Base-by-base conservation (phyloP, 768 basidiomycete genomes). In the Kwoniella botswanensis region DNA sequence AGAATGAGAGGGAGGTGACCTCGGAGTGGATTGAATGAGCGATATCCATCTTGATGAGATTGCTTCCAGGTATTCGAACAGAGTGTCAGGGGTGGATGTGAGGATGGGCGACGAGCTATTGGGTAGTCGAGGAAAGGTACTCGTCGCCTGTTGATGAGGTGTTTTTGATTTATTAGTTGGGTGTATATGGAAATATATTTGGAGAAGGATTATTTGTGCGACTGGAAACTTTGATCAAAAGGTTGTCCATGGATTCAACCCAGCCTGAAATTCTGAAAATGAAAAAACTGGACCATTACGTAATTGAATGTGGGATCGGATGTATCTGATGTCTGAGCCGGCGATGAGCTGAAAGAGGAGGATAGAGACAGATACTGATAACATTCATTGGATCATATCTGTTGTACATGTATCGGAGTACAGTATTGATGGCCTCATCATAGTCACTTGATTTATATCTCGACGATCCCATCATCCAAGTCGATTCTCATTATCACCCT, bases 1-100 rank as follows among this genome's bases (percentile, higher is more conserved):
- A 94, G 84, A 99, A 99, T 10, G 94, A 93, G 70, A 98, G 85
- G 72, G 91, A 91, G 65, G 89, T 85, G 72, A 95, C 90, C 41
- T 90, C 89, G 0, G 94, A 91, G n/a, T 93, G 91, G 54, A 98
- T 84, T 13, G 95, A 91, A 76, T 92, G 88, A 4, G 94, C 87
- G 84, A 96, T 92, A 84, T 99, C 95, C 96, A 98, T 84, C 10
- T 60, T 74, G 69, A 13, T 44, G 54, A 61, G 21, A n/a, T 26
- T 15, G 11, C 18, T 57, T 53, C 26, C 35, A 53, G 43, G 43
- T 24, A 1, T 35, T 35, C 35, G 5, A 43, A 52, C 18, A 44
- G 60, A 60, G 58, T 22, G 35, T 29, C 12, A 58, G 67, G 54
- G 13, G 50, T 26, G 15, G 65, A 18, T 18, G 44, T 10, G 44